These are phyloP conservation scores for Kuraishia hungarica DNA, from an alignment of 805 yeast genomes.

Conservation along the genomic window DNA sequence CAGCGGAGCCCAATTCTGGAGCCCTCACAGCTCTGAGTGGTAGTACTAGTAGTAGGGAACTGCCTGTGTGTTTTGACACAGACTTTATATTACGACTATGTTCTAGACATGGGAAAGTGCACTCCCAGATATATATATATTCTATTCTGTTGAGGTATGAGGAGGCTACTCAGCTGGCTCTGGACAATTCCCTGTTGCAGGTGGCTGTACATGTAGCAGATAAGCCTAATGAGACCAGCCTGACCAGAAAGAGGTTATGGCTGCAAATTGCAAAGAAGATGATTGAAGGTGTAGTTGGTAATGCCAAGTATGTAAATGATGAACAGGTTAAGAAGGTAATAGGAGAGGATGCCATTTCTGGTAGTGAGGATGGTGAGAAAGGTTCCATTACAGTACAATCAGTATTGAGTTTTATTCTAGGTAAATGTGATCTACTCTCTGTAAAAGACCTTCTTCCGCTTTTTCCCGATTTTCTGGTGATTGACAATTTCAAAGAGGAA, in stretches of 20 bases:
- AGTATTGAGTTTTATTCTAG: constrained; percentile 27
- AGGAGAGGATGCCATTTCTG: not conserved
- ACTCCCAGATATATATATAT: constrained; percentile 67
- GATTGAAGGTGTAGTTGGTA: constrained; percentile 22
- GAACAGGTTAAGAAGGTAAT: constrained; percentile 2
- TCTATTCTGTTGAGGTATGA: constrained; percentile 62
- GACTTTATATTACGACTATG: constrained; percentile 74
- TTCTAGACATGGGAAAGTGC: constrained; percentile 44
- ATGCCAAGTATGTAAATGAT: constrained; percentile 16
- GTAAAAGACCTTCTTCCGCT: constrained; percentile 79
- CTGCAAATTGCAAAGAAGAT: constrained; percentile 49
- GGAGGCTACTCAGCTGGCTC: constrained; percentile 72
- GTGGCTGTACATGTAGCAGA: constrained; percentile 49
- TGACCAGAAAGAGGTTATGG: constrained; percentile 64
- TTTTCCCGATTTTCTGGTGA: constrained; percentile 75
- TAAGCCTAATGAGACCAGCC: constrained; percentile 24
- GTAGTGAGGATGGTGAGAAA: constrained; percentile 21
- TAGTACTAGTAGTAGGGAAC: constrained; percentile 10
- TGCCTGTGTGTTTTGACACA: constrained; percentile 43
- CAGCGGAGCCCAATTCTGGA: constrained; percentile 5
- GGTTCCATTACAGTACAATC: constrained; percentile 21
- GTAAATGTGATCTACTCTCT: constrained; percentile 41
- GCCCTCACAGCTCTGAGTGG: not conserved
- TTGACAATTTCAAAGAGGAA: constrained; percentile 79
- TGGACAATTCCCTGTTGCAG: constrained; percentile 49